phyloP scores from a whole-genome alignment of 2,329 filamentous ascomycete genomes.

The Xylaria arbuscula region DNA sequence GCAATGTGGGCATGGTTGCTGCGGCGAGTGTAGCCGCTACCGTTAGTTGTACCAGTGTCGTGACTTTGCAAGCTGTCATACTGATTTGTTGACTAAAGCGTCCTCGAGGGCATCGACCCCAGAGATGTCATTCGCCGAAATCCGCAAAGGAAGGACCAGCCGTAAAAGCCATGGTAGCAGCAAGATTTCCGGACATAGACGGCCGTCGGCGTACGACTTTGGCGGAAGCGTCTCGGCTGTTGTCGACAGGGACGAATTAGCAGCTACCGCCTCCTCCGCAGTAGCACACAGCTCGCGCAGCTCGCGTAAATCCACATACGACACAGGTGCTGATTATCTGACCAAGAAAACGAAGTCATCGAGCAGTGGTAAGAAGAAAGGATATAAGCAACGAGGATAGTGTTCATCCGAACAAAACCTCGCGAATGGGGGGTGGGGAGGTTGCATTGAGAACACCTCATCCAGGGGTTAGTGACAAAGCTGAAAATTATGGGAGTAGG shows the following conservation, averaged over 20 bases:
- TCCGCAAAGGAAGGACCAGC: conserved; percentile 52
- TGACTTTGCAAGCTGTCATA: conserved; percentile 3
- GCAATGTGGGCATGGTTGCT: conserved; percentile 65
- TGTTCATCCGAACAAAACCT: conserved; percentile 31
- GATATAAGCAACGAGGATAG: conserved; percentile 45
- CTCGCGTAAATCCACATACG: conserved; percentile 42
- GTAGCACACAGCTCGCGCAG: conserved; percentile 40
- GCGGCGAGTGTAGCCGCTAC: conserved; percentile 59
- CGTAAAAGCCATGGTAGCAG: conserved; percentile 52
- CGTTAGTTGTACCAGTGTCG: conserved; percentile 50
- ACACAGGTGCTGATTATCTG: conserved; percentile 40
- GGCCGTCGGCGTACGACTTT: conserved; percentile 43
- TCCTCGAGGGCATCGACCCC: conserved; percentile 51
- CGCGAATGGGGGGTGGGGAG: not conserved
- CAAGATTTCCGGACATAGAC: conserved; percentile 41
- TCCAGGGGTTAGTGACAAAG: not conserved
- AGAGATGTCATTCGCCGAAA: conserved; percentile 53
- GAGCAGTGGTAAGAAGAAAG: conserved; percentile 46
- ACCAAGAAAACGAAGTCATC: conserved; percentile 45
- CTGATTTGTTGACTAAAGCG: conserved; percentile 45
- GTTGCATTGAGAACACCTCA: not conserved
- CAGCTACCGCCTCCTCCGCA: conserved; percentile 35
- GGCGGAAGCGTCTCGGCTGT: conserved; percentile 41
- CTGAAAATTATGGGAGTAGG: not conserved
- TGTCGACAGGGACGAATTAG: conserved; percentile 41